These are phyloP conservation scores for Colletotrichum musicola DNA, from an alignment of 2,329 filamentous ascomycete genomes.

Conservation along the genomic window DNA sequence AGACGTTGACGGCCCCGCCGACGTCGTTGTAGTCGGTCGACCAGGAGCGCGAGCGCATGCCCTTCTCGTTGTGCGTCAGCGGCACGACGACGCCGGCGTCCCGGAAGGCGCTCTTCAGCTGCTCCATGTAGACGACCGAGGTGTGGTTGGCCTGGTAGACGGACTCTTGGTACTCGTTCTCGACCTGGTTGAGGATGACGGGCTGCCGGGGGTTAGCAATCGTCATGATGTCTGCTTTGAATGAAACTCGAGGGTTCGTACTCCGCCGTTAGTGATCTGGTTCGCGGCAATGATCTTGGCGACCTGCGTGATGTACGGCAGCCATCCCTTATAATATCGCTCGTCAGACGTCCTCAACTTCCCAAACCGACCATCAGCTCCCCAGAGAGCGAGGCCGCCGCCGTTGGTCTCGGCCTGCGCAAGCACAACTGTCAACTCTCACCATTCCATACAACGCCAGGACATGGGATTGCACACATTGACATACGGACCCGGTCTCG, in stretches of 20 bases:
- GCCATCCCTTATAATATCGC: slow-evolving; percentile 58
- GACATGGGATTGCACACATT: slow-evolving; percentile 59
- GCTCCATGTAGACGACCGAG: slow-evolving; percentile 50
- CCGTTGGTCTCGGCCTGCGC: slow-evolving; percentile 41
- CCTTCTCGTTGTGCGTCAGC: slow-evolving; percentile 80
- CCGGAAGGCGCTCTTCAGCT: slow-evolving; percentile 74
- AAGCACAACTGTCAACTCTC: not conserved
- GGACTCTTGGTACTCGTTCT: slow-evolving; percentile 80
- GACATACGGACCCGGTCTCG: slow-evolving; percentile 79
- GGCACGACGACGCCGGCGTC: slow-evolving; percentile 80
- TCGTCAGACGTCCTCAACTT: slow-evolving; percentile 54
- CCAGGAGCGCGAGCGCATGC: slow-evolving; percentile 55
- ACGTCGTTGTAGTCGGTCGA: slow-evolving; percentile 67
- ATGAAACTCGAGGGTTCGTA: slow-evolving; percentile 53
- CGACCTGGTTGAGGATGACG: slow-evolving; percentile 82
- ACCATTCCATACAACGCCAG: not conserved
- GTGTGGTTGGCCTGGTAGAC: slow-evolving; percentile 57
- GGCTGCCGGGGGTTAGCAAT: slow-evolving; percentile 67
- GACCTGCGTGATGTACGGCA: slow-evolving; percentile 59
- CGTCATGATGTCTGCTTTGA: slow-evolving; percentile 52
- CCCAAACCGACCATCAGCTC: slow-evolving; percentile 48
- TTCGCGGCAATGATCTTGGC: slow-evolving; percentile 76
- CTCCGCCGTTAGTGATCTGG: slow-evolving; percentile 85
- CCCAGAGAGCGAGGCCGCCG: slow-evolving; percentile 53
- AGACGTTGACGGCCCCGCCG: slow-evolving; percentile 58